Evolutionary conservation across 2,329 filamentous ascomycete genomes (phyloP).

Genomic region (Aspergillus texensis): DNA sequence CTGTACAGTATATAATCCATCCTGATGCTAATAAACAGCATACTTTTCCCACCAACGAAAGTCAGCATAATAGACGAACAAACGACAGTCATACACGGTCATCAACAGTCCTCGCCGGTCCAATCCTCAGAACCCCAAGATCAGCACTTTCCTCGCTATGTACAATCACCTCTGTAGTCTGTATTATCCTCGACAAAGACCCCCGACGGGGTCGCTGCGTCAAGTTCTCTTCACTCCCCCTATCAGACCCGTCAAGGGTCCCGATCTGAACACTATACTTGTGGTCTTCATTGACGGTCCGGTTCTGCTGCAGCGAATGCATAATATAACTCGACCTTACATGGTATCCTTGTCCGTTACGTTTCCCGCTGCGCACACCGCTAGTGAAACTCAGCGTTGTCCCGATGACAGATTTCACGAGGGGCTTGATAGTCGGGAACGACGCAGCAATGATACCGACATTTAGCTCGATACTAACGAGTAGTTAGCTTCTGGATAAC

Average conservation of each 20-base stretch:
- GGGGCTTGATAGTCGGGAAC: constrained; percentile 43
- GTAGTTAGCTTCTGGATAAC: neutral
- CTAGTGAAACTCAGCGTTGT: constrained; percentile 16
- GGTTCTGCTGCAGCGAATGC: neutral
- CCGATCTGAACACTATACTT: constrained; percentile 1
- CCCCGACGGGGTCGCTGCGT: neutral
- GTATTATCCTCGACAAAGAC: neutral
- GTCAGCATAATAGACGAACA: neutral
- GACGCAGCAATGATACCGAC: constrained; percentile 46
- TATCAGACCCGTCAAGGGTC: neutral
- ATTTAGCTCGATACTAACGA: constrained; percentile 43
- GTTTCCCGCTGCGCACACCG: constrained; percentile 9
- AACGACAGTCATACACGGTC: neutral
- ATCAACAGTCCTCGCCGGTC: neutral
- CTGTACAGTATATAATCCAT: constrained; percentile 21
- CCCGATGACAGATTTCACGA: constrained; percentile 29
- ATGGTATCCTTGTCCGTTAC: constrained; percentile 8
- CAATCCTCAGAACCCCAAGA: constrained; percentile 22
- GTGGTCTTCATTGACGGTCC: neutral
- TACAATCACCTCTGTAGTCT: constrained; percentile 9
- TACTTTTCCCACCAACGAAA: neutral
- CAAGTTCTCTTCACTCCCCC: neutral
- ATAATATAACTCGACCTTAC: constrained; percentile 2
- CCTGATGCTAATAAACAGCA: neutral
- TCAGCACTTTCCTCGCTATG: constrained; percentile 6